Evolutionary conservation across 106 monocot species (phyloP).

Genomic region (Allium sativum): DNA sequence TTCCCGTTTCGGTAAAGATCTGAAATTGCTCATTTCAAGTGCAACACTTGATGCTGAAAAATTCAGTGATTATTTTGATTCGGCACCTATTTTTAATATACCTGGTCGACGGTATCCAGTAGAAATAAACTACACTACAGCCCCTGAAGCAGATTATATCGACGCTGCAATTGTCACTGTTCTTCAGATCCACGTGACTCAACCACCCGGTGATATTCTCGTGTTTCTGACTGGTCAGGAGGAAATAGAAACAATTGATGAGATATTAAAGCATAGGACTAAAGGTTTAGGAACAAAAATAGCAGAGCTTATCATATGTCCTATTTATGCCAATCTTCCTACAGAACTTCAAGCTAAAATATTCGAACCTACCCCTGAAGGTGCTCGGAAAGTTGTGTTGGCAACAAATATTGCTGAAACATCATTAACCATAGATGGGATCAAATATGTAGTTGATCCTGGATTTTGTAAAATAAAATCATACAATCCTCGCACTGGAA

Average conservation of each 20-base stretch:
- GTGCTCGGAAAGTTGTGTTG: constrained; percentile 80
- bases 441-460: constrained; percentile 94
- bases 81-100: constrained; percentile 68
- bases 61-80: constrained; percentile 80
- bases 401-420: constrained; percentile 98
- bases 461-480: constrained; percentile 84
- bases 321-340: constrained; percentile 88
- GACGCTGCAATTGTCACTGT: constrained; percentile 75
- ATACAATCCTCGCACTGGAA: constrained; percentile 89
- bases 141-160: constrained; percentile 75
- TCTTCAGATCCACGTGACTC: constrained; percentile 71
- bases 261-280: constrained; percentile 66
- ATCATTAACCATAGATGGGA: constrained; percentile 88
- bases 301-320: constrained; percentile 80
- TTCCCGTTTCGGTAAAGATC: constrained; percentile 66
- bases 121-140: constrained; percentile 68
- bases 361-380: constrained; percentile 76
- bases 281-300: constrained; percentile 78
- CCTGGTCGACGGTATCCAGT: constrained; percentile 73
- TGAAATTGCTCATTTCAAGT: constrained; percentile 80
- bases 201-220: constrained; percentile 73
- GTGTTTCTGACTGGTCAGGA: constrained; percentile 79
- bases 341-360: constrained; percentile 85
- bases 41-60: constrained; percentile 91
- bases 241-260: constrained; percentile 77